Base-by-base conservation (phyloP, 495 filamentous ascomycete genomes). In the Trypethelium eluteriae region DNA sequence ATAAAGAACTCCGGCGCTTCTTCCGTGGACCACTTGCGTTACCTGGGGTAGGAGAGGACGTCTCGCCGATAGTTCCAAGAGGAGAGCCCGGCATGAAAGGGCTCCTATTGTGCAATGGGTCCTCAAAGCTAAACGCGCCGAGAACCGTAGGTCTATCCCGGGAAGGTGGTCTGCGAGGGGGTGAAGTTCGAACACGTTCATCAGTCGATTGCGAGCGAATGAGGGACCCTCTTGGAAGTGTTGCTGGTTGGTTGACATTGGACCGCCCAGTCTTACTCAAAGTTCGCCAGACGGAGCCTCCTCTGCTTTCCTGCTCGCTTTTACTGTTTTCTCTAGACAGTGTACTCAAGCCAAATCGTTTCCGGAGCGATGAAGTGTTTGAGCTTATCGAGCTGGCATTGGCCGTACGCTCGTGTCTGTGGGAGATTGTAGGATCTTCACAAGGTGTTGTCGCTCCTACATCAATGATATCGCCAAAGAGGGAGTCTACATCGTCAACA, bases 1-100 rank as follows among this genome's bases (percentile, higher is more conserved):
- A 96, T 34, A 98, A 77, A 34, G 93, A 97, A 76, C 92, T 96
- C 70, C 94, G 87, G 68, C 94, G 82, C 78, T 95, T 97, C 78
- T 88, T 91, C 70, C 86, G 82, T 73, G 81, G 67, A 41, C 18
- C 53, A 59, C 32, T 59, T 59, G 53, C 53, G 18, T 32, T 59
- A 9, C 53, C 53, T 39, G 36, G 11, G 64, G 18, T 68, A 25
- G 72, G 73, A 57, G 72, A 66, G 32, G 73, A 66, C 62, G 72
- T 67, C 71, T 82, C 82, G 62, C 76, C 77, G 70, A 82, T 81
- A 39, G 79, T 78, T 44, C 71, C 73, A 18, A 83, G 73, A 14
- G 70, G 72, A 53, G 75, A 71, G 50, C 67, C 68, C 41, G 68
- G 70, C 38, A 81, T 74, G 68, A 82, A 77, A 16, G 81, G 76